Evolutionary conservation across 768 basidiomycete genomes (phyloP), one percentile per base, ranked within the genome.

Genomic region (Lyophyllum shimeji): DNA sequence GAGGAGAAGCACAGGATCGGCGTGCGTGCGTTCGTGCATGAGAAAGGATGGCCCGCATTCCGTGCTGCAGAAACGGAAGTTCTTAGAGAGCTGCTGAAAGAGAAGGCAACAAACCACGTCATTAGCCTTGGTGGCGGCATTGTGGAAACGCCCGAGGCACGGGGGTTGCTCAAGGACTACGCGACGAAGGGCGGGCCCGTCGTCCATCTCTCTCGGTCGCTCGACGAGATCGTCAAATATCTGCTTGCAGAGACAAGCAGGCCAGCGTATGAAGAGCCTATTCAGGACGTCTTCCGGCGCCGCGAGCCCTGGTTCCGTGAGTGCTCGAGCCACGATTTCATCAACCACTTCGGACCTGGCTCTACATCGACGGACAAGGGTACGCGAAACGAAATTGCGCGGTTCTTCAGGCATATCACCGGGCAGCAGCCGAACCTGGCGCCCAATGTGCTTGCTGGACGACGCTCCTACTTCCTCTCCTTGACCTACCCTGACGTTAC

Each of bases 71-170:
- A 99, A 71, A 74, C 82, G 0, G 80, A 76, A 8, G 78, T 89
- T 50, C 77, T 98, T 11, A 71, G 81, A 27, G 83, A 90, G 39
- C 77, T 97, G 39, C 76, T 96, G 17, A 74, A 77, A 12, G 76
- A 82, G 50, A 73, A 79, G 40, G 73, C 79, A 4, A 79, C 78
- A 17, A 74, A 77, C 0, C 85, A 93, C 69, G 79, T 98, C 52
- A 83, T 98, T 68, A 93, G 90, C 60, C 84, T 97, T 18, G 96
- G 97, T 2, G 97, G 97, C 3, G 96, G 96, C 0, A 86, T 98
- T 55, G 93, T 98, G 27, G 96, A 99, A 72, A 90, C 86, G 0
- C 79, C 86, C 1, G 80, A 76, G 40, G 89, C 93, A 12, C 78
- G 95, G 27, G 76, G 89, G 17, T 65, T 91, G 3, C 76, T 99